Conservation (phyloP, 1,284 basidiomycete species). For the Papiliotrema flavescens region DNA sequence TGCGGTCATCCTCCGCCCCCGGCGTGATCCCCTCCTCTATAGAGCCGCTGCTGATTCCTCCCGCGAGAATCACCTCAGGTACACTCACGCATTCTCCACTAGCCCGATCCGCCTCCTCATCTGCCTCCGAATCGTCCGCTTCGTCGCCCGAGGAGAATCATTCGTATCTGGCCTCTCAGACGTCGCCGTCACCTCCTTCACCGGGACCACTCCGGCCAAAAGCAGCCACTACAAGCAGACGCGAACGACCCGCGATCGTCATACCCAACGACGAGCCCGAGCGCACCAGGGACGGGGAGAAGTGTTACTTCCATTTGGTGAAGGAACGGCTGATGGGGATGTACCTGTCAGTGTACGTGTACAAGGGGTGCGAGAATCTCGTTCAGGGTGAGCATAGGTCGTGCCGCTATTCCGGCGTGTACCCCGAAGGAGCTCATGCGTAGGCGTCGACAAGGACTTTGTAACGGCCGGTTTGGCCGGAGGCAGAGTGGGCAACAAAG, state of each 20-base stretch:
- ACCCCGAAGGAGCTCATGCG: constrained; percentile 5
- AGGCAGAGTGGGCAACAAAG: constrained; percentile 56
- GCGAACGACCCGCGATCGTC: constrained; percentile 15
- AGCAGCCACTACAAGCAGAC: neutral
- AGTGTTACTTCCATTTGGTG: constrained; percentile 54
- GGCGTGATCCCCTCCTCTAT: neutral
- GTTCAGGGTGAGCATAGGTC: constrained; percentile 36
- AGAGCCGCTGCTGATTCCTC: neutral
- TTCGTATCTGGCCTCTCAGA: neutral
- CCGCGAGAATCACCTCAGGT: neutral
- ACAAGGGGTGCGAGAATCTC: constrained; percentile 49
- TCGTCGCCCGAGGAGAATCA: constrained; percentile 12
- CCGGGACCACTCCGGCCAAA: neutral
- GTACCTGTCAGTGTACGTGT: constrained; percentile 52
- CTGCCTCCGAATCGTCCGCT: constrained; percentile 10
- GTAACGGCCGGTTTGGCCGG: constrained; percentile 57
- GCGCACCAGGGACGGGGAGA: constrained; percentile 16
- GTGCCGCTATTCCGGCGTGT: too few relatives aligned
- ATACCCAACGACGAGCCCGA: constrained; percentile 17
- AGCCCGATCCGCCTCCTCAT: constrained; percentile 19
- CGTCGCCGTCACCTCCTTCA: neutral
- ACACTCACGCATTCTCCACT: constrained; percentile 16
- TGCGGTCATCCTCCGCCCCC: constrained; percentile 6
- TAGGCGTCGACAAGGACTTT: constrained; percentile 52
- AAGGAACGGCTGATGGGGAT: constrained; percentile 58